Evolutionary conservation across 2,329 filamentous ascomycete genomes (phyloP).

Genomic region (Alternaria infectoria): DNA sequence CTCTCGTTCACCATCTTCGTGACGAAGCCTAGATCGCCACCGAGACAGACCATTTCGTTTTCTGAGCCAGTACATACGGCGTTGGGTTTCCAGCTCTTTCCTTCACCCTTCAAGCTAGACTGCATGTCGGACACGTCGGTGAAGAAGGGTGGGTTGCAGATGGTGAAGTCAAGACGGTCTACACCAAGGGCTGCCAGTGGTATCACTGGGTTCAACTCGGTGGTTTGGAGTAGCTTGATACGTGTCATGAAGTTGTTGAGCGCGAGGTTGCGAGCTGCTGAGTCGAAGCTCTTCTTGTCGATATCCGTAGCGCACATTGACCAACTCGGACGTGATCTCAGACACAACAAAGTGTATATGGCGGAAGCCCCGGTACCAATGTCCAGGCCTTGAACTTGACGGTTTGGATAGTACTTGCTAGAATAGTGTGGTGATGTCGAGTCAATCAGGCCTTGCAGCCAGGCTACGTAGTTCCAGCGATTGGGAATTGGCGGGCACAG

Average conservation of each 20-base stretch:
- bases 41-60: slow-evolving; percentile 83
- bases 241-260: slow-evolving; percentile 69
- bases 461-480: slow-evolving; percentile 87
- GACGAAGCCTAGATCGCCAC: slow-evolving; percentile 80
- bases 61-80: slow-evolving; percentile 78
- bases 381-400: slow-evolving; percentile 74
- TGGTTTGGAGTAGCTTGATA: slow-evolving; percentile 68
- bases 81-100: slow-evolving; percentile 71
- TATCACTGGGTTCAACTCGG: slow-evolving; percentile 63
- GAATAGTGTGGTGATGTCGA: slow-evolving; percentile 60
- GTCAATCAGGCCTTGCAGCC: slow-evolving; percentile 83
- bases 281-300: slow-evolving; percentile 71
- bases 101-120: slow-evolving; percentile 60
- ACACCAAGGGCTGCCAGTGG: slow-evolving; percentile 63
- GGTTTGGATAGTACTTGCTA: slow-evolving; percentile 56
- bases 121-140: slow-evolving; percentile 72
- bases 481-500: slow-evolving; percentile 80
- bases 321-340: slow-evolving; percentile 72
- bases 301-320: slow-evolving; percentile 66
- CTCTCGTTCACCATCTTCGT: slow-evolving; percentile 74
- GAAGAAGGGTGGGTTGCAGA: slow-evolving; percentile 98
- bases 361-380: slow-evolving; percentile 90
- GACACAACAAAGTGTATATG: slow-evolving; percentile 87
- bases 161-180: slow-evolving; percentile 76
- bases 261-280: slow-evolving; percentile 70